Base-by-base conservation (phyloP, 768 basidiomycete species). In the Rhizopogon vinicolor region DNA sequence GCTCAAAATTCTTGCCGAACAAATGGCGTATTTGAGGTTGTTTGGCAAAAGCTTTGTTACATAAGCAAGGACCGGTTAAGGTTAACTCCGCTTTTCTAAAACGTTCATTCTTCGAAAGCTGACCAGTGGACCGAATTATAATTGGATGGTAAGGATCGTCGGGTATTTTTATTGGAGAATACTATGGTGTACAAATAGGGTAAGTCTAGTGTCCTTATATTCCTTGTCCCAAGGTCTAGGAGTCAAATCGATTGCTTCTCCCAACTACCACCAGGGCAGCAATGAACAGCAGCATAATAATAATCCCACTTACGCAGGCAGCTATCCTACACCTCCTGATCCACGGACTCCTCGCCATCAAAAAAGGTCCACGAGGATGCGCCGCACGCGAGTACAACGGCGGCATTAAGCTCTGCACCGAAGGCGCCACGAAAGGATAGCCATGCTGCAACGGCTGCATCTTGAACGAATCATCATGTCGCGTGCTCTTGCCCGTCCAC, bases 361-460 rank as follows among this genome's bases (percentile, higher is more conserved):
- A 55, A 42, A 51, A 55, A 40, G 37, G 62, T 41, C 43, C 60
- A 53, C 56, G 54, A 42, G 65, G 60, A 37, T 62, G 71, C 0
- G 58, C 58, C 8, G 60, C 54, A 25, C 52, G 45, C 56, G 56
- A 53, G 52, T 66, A 58, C 12, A 64, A 65, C 12, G 61, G 65
- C 0, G 67, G 70, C 58, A 60, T 63, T 66, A 69, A 58, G 63
- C 65, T 68, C 59, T 62, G 60, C 41, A 70, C 68, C 3, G 82
- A 78, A 9, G 82, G 77, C 3, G 82, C 75, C 39, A 85, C 73
- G 58, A 86, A 84, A 13, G 85, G 85, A 56, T 86, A 83, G 13
- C 84, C 80, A 57, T 60, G 58, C 70, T 65, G 78, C 33, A 49
- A 37, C 54, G 2, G 74, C 67, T 54, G 76, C 70, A 66, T 76